Evolutionary conservation across 1,284 basidiomycete genomes (phyloP), one percentile per base, ranked within the genome.

Genomic region (Sphaerobolus stellatus): DNA sequence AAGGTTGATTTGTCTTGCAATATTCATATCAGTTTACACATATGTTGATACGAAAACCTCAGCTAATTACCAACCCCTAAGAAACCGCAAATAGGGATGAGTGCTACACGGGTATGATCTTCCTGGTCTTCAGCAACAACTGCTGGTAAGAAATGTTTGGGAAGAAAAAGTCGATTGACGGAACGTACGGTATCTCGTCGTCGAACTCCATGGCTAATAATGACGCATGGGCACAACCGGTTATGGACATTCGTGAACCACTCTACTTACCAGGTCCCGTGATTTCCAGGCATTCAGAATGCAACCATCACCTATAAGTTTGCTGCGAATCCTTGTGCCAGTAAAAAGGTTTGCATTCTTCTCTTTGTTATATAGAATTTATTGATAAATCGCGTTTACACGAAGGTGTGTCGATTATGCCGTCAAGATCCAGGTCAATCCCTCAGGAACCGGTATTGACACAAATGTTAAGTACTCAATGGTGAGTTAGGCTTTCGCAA

Each of bases 401-500:
- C n/a, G 20, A 63, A 90, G 88, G 61, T 83, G 87, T 56, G 83
- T 90, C 28, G 84, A 86, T 74, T 96, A 91, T 78, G 86, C 89
- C 4, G 89, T 92, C 73, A 97, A 97, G 78, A 95, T 98, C 75
- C 89, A 94, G 49, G 91, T 98, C 50, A 94, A 94, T 68, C 82
- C 91, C 7, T 86, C 90, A 62, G 90, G 94, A 67, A 95, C 92
- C 50, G 94, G 92, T n/a, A 86, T 98, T 46, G 94, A 98, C 78
- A 87, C 89, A 51, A 93, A 88, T 71, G 94, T 96, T 62, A 98
- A 98, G 79, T 94, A 98, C 74, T 95, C 92, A 2, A 97, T 98
- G 94, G 94, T 94, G 62, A 63, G 84, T 62, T 13, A 18, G 29
- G 3, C 18, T 16, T 58, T 22, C n/a, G 28, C 44, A 24, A 31